Base-by-base conservation (phyloP, 345 rosid species). In the Eucalyptus fibrosa region DNA sequence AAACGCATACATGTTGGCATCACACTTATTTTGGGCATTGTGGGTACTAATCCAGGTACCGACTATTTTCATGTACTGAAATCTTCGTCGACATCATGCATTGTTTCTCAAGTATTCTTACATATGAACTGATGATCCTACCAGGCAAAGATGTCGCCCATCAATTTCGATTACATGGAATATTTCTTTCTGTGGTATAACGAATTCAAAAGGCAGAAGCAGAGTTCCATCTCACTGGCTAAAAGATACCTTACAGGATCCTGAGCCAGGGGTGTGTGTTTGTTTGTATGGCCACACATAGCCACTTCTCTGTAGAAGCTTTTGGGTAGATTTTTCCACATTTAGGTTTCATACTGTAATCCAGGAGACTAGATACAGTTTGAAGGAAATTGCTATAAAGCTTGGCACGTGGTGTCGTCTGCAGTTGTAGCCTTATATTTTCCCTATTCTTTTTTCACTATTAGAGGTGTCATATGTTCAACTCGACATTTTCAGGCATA, bases 81-180 rank as follows among this genome's bases (percentile, higher is more conserved):
- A 18, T 69, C 44, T 18, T 69, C 13, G 10, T 34, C 2, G 24
- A 69, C 7, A 23, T 5, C 11, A 10, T 32, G 81, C 81, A 69
- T 69, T 21, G 11, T 34, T 23, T 34, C 81, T 69, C 24, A 2
- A 69, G 44, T 67, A 67, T 69, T 7, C 44, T 69, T 5, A 69
- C 44, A 18, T 18, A 34, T 9, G 81, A 18, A 23, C 24, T 69
- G 81, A 18, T 69, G 81, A 69, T 60, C 87, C 26, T 23, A 56
- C 92, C 92, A 97, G 99, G 99, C 99, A 80, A 97, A 92, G 94
- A 96, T 96, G 99, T 98, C 99, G n/a, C 98, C 98, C 0, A 96
- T 97, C 44, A 95, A 95, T 26, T 98, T 98, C 37, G 97, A 98
- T 91, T 98, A 98, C 90, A 90, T 97, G 47, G 93, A 94, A 45